Percentiles rank a stretch among this genome's conserved stretches.
Conservation (phyloP, 169 alveolate genomes). For the Plasmodium gallinaceum region DNA sequence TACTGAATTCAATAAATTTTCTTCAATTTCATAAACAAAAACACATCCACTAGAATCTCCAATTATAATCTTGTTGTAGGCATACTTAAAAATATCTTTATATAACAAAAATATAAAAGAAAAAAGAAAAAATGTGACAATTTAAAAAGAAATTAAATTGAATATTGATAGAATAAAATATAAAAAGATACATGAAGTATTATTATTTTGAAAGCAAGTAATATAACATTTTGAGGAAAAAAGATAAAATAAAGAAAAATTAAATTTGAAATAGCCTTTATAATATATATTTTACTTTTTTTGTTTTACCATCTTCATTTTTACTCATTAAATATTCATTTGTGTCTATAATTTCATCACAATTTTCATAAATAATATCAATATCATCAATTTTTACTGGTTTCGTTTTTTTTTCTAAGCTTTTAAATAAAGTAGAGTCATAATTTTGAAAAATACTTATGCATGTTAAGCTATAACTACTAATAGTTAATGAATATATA, state of each 20-base stretch:
- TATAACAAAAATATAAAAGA: neutral
- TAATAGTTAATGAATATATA: conserved; percentile 49
- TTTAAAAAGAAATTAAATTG: neutral
- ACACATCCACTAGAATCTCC: conserved; percentile 76
- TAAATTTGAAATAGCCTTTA: conserved; percentile 2
- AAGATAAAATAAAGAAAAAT: neutral
- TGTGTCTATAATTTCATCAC: conserved; percentile 61
- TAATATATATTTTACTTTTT: conserved; percentile 4
- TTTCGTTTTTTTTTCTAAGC: conserved; percentile 21
- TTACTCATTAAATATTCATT: conserved; percentile 61
- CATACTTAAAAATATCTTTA: conserved; percentile 51
- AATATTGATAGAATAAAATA: neutral
- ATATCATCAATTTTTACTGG: conserved; percentile 3
- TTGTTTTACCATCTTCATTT: conserved; percentile 67
- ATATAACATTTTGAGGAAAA: neutral
- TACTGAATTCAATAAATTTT: conserved; percentile 56
- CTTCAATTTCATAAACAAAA: conserved; percentile 70
- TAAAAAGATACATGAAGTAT: neutral
- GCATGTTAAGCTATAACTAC: conserved; percentile 70
- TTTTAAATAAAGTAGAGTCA: conserved; percentile 14
- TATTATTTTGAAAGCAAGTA: neutral
- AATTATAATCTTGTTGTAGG: conserved; percentile 67
- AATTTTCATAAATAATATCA: conserved; percentile 14
- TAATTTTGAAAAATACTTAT: conserved; percentile 47
- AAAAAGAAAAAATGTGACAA: neutral